These are phyloP conservation scores for Heracleum sosnowskyi DNA, from an alignment of 129 eudicot genomes.

Conservation along the genomic window DNA sequence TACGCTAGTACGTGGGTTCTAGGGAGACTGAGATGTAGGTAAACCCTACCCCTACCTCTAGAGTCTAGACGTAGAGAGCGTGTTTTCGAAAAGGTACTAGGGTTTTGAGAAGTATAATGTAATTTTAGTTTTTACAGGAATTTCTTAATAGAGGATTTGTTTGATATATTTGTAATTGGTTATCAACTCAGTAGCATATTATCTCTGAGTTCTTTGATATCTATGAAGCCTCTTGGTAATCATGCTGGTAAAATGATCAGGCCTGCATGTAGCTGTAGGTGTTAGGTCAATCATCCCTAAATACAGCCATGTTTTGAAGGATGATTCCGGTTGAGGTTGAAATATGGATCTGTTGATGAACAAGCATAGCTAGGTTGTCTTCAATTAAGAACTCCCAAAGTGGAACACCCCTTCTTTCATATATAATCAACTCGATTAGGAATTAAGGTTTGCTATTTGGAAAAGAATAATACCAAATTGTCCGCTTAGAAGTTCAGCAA, in stretches of 20 bases:
- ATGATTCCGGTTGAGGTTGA: neutral
- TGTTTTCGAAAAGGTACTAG: neutral
- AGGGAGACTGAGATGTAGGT: neutral
- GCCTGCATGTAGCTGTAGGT: neutral
- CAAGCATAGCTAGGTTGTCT: neutral
- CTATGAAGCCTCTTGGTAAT: neutral
- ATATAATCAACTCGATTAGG: neutral
- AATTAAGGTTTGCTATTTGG: neutral
- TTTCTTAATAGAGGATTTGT: neutral
- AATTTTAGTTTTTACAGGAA: neutral
- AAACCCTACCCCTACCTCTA: neutral
- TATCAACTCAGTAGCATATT: neutral
- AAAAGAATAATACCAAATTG: neutral
- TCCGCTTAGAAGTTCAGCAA: neutral
- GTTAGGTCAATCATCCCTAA: neutral
- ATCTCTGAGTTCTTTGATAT: neutral
- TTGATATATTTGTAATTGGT: neutral
- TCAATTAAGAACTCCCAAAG: neutral
- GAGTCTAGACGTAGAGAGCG: neutral
- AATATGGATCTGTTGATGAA: neutral
- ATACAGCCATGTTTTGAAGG: neutral
- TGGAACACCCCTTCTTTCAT: neutral
- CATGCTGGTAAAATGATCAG: neutral
- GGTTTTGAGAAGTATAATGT: neutral
- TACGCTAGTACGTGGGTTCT: neutral